Base-by-base conservation (phyloP, 2,329 filamentous ascomycete genomes). In the Talaromyces sp. region DNA sequence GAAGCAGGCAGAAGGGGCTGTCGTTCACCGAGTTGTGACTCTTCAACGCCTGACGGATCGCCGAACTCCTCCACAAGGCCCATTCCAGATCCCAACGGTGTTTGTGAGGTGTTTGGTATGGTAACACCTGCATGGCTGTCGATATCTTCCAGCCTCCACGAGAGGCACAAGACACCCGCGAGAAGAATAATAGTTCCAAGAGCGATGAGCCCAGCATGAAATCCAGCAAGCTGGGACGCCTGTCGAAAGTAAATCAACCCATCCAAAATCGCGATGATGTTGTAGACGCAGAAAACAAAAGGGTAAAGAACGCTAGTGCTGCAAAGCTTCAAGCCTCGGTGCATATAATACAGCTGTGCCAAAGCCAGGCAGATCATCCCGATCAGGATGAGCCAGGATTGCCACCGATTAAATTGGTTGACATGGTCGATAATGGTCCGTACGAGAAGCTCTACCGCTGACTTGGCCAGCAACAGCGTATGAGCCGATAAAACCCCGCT, bases 221-320 rank as follows among this genome's bases (percentile, higher is more conserved):
- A 77, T 0, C 86, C 82, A 17, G 88, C 86, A 64, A 99, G 86
- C 59, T 90, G 83, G 65, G 91, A 88, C 58, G 89, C 89, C 76
- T 99, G 95, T 68, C 89, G 84, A 78, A 98, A 99, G 77, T 98
- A 99, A 69, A 99, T 96, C 67, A 99, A 82, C 32, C 95, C 95
- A 76, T 99, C 95, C 67, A 98, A 81, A 67, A 99, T 99, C 66
- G 95, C 95, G 70, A 98, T 93, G 70, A 99, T 96, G 81, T 99
- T 99, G 82, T 98, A 99, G 65, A 98, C 86, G 82, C 95, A 99
- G 77, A 99, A 99, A 43, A 98, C 93, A 68, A 98, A 88, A 5
- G 95, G 95, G 75, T 99, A 99, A 66, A 99, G 82, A 63, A 98
- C 89, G 69, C 91, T 96, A 24, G 95, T 98, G 58, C 93, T 97